Base-by-base conservation (phyloP, 2,329 filamentous ascomycete species). In the Neocucurbitaria cava region DNA sequence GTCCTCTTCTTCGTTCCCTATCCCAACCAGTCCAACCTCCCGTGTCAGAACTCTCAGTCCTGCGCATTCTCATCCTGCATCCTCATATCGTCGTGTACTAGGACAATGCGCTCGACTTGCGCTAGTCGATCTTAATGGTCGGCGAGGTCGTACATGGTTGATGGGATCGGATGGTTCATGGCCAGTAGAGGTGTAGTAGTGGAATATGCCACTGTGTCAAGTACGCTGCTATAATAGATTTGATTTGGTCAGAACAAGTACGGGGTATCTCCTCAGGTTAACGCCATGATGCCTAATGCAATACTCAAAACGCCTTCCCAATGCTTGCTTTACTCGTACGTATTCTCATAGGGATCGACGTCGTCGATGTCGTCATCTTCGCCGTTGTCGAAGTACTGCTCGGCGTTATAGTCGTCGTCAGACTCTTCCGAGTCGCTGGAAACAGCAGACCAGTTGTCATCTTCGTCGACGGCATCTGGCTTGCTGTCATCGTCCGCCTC, bases 381-480 rank as follows among this genome's bases (percentile, higher is more conserved):
- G 35, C 78, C 76, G 31, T 75, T 84, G 40, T 79, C 83, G 52
- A 82, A 83, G 43, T 77, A 85, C 49, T 82, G 84, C 46, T 84
- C 86, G 6, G 86, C 86, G 49, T 80, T 83, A 76, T 88, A 88
- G 58, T 87, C 81, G 64, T 88, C 86, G 1, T 83, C 86, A 61
- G 87, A 84, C 64, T 88, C 87, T 66, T 87, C 85, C 3, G 83
- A 85, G 50, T 85, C 83, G 11, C 85, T 85, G 40, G 86, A 84
- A 21, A 84, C 83, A 40, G 64, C 69, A 5, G 66, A 71, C 58
- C 59, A 74, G 18, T 85, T 82, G 58, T 85, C 87, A 49, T 85
- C 83, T 52, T 85, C 82, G 48, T 87, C 85, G 6, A 82, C 78
- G 28, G 83, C 79, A 54, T 84, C 81, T 38, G 83, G 81, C 35